Percentiles rank a stretch among this genome's conserved stretches.
Evolutionary conservation across 768 basidiomycete species (phyloP).

Genomic region (Tremella mesenterica): DNA sequence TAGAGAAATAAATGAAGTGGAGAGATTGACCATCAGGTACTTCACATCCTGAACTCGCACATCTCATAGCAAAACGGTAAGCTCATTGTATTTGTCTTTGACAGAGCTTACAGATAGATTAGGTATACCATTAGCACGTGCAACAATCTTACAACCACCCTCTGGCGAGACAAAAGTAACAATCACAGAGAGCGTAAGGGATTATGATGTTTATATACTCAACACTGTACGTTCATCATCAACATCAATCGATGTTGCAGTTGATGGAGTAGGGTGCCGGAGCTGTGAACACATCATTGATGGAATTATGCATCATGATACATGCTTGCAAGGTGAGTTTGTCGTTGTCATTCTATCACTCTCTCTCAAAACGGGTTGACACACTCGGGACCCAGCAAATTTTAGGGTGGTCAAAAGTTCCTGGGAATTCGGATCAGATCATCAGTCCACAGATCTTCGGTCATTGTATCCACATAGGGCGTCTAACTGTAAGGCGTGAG

Average conservation of each 20-base stretch:
- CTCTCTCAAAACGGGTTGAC: too few relatives aligned
- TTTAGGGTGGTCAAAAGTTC: too few relatives aligned
- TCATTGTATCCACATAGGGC: too few relatives aligned
- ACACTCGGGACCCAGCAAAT: too few relatives aligned
- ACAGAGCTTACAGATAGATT: slow-evolving; percentile 55
- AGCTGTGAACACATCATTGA: slow-evolving; percentile 90
- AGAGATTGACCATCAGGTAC: slow-evolving; percentile 56
- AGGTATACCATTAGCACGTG: slow-evolving; percentile 59
- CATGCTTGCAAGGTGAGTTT: slow-evolving; percentile 71
- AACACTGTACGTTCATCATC: slow-evolving; percentile 51
- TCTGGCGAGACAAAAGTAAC: slow-evolving; percentile 86
- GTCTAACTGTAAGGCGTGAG: too few relatives aligned
- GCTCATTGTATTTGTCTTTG: slow-evolving; percentile 34
- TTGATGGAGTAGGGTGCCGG: slow-evolving; percentile 29
- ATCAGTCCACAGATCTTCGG: too few relatives aligned
- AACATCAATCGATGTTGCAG: background rate
- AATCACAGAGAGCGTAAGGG: slow-evolving; percentile 88
- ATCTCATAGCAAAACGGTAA: slow-evolving; percentile 92
- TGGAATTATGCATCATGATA: slow-evolving; percentile 98
- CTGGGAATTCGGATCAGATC: too few relatives aligned
- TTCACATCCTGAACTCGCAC: slow-evolving; percentile 95
- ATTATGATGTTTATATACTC: slow-evolving; percentile 98
- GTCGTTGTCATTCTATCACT: background rate
- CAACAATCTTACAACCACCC: slow-evolving; percentile 63
- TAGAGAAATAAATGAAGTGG: background rate